Base-by-base conservation (phyloP, 202 grass and related monocot genomes). In the Elaeis oleifera region DNA sequence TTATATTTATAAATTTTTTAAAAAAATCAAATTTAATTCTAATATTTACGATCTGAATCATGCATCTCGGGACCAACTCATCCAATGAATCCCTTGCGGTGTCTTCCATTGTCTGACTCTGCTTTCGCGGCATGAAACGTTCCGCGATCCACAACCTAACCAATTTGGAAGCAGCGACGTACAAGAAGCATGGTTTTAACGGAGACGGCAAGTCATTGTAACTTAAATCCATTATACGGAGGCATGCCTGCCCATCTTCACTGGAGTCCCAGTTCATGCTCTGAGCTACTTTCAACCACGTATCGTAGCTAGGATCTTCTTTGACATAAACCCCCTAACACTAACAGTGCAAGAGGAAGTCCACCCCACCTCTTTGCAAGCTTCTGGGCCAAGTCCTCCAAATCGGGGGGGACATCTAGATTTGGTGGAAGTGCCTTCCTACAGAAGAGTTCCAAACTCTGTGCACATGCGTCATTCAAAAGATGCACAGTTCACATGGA, bases 101-200 rank as follows among this genome's bases (percentile, higher is more conserved):
- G 4, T 60, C 1, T 14, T 71, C 68, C 20, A 51, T 11, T n/a
- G 54, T 59, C 24, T 24, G 23, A 5, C 15, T 14, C 14, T 59
- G 6, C 1, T 3, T 8, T 13, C 0, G 8, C 6, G 9, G 6
- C 24, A 65, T 58, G 9, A 65, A 65, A 16, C 71, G 60, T 16
- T 65, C 60, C 3, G 71, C 71, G 0, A 24, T 65, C 71, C 71
- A 74, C 51, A 55, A 14, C 8, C 44, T 32, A 4, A 58, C 65
- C 7, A 74, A 5, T 2, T 49, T 51, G 6, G 58, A 54, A 1
- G 26, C 64, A 56, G 60, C 18, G 5, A 74, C 23, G 22, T 65
- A 74, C 13, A 51, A 39, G 13, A 74, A 74, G 3, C 61, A 65
- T 21, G 71, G 5, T 3, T 65, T 74, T 0, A 65, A 54, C 21